Evolutionary conservation across 2,329 filamentous ascomycete species (phyloP).

Genomic region (Fusarium anguioides): DNA sequence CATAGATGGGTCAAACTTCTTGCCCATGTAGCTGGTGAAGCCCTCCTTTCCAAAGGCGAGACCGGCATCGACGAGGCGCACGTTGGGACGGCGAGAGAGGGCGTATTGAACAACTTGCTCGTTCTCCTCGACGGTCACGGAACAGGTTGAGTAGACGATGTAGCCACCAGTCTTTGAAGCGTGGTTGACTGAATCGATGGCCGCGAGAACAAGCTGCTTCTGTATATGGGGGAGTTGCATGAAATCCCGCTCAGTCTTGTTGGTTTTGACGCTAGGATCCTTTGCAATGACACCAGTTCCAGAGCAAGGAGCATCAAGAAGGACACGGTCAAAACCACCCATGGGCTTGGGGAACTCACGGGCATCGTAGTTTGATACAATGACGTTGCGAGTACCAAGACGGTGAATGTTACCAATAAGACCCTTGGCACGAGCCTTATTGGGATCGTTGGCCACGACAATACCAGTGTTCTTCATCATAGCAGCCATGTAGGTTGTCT

Average conservation of each 20-base stretch:
- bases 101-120: conserved; percentile 95
- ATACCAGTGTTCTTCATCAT: conserved; percentile 96
- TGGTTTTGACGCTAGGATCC: conserved; percentile 96
- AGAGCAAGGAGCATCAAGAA: conserved; percentile 95
- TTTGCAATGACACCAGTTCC: conserved; percentile 98
- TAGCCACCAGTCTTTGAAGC: conserved; percentile 92
- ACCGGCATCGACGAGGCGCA: conserved; percentile 91
- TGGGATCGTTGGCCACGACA: conserved; percentile 96
- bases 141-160: conserved; percentile 96
- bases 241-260: conserved; percentile 97
- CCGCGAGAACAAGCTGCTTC: conserved; percentile 91
- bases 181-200: conserved; percentile 95
- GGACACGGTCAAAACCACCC: conserved; percentile 93
- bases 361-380: conserved; percentile 96
- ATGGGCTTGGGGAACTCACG: conserved; percentile 94
- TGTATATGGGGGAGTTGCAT: conserved; percentile 92
- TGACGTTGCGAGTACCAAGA: conserved; percentile 89
- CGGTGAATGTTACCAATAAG: conserved; percentile 98
- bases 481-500: conserved; percentile 95
- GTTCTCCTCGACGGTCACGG: conserved; percentile 89
- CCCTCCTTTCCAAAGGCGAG: conserved; percentile 92
- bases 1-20: conserved; percentile 88
- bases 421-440: conserved; percentile 93
- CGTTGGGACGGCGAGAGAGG: conserved; percentile 89
- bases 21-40: conserved; percentile 90